phyloP scores from a whole-genome alignment of 2,329 filamentous ascomycete genomes.

The Coleophoma eucalyptorum region DNA sequence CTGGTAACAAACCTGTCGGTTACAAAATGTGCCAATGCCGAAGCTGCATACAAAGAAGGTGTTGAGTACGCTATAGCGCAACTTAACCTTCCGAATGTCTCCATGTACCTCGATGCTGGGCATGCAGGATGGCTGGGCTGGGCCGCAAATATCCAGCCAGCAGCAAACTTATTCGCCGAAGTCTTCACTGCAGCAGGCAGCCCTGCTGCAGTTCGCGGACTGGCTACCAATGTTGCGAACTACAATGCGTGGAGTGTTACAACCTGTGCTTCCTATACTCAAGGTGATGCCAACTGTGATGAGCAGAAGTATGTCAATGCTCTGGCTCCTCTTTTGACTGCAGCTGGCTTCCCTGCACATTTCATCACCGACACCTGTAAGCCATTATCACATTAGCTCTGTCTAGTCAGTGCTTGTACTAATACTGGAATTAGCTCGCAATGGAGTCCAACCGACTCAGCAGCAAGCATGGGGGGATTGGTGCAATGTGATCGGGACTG shows the following conservation, averaged over 20 bases:
- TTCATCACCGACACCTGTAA: conserved; percentile 51
- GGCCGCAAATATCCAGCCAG: conserved; percentile 51
- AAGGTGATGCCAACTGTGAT: conserved; percentile 45
- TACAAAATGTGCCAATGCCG: conserved; percentile 48
- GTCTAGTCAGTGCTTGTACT: not conserved
- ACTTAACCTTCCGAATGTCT: conserved; percentile 57
- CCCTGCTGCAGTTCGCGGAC: conserved; percentile 44
- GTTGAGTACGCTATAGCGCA: conserved; percentile 51
- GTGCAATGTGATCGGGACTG: conserved; percentile 62
- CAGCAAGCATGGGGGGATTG: conserved; percentile 60
- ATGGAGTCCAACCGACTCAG: conserved; percentile 55
- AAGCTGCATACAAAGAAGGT: conserved; percentile 49
- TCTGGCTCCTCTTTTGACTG: conserved; percentile 41
- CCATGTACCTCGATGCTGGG: conserved; percentile 61
- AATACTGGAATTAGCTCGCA: conserved; percentile 41
- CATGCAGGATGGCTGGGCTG: conserved; percentile 64
- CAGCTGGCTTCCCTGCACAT: conserved; percentile 45
- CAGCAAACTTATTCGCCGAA: conserved; percentile 41
- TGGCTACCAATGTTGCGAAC: conserved; percentile 55
- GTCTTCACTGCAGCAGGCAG: conserved; percentile 42
- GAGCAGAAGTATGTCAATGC: conserved; percentile 49
- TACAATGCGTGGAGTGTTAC: conserved; percentile 50
- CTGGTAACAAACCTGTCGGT: conserved; percentile 56
- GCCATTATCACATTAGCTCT: conserved; percentile 1
- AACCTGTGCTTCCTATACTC: conserved; percentile 35